Base-by-base conservation (phyloP, 768 basidiomycete genomes). In the Amanita rubescens region DNA sequence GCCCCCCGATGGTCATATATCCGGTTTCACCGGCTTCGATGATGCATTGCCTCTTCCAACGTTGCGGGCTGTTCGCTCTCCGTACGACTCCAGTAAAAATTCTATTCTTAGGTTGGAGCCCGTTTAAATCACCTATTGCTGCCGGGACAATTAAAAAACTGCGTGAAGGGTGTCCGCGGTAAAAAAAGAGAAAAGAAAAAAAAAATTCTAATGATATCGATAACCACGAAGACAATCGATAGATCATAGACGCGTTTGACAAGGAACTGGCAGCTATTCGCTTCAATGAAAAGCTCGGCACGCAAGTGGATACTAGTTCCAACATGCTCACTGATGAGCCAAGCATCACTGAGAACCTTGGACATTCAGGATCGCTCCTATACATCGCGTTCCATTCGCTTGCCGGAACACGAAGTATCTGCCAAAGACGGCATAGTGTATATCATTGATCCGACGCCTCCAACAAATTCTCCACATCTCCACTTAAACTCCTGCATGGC, bases 331-430 rank as follows among this genome's bases (percentile, higher is more conserved):
- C 38, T 24, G 38, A 41, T 33, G 34, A 38, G 15, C 27, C 39
- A 15, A 10, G 39, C 19, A 24, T 14, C 15, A 11, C 20, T 22
- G 32, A 34, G 22, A 2, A 15, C 34, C 35, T 39, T 19, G 20
- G 3, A 47, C 25, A 33, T 33, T 35, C 37, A 41, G 34, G 49
- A 51, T 51, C 49, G 39, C 49, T 51, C 49, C 49, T 32, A 51
- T 51, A 15, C 22, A 37, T 35, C 48, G 34, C 34, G 39, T 51
- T 51, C 45, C 37, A 37, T 19, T 51, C 22, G 22, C n/a, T 51
- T 39, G 37, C 20, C 39, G 17, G 27, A 51, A 27, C 37, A 25
- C 6, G 39, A 41, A 49, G 39, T 15, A 41, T 42, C 25, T 51
- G 37, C 49, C 38, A 25, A 51, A 24, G n/a, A 38, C 19, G 35